Percentiles rank a stretch among this genome's conserved stretches.
phyloP scores from a whole-genome alignment of 2,329 filamentous ascomycete species.

The Fusarium neocosmosporiellum region DNA sequence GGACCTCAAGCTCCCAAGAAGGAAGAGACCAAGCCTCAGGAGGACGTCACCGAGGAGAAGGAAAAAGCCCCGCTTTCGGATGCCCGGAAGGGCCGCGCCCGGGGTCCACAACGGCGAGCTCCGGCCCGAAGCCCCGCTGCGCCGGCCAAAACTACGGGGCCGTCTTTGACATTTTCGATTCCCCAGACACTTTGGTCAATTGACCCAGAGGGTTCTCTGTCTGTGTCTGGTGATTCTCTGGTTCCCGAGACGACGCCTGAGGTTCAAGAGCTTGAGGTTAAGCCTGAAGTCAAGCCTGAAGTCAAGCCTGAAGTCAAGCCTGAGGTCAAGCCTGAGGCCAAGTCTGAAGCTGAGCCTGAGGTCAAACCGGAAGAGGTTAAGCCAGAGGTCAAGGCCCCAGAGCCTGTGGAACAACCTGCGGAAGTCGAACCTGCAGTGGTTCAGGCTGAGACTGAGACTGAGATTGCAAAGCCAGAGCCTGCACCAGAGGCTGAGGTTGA shows the following conservation, averaged over 20 bases:
- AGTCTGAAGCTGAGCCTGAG: no score
- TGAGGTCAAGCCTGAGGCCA: conserved; percentile 20
- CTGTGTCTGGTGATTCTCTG: conserved; percentile 33
- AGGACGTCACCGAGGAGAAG: conserved; percentile 66
- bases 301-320: conserved; percentile 29
- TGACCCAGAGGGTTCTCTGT: conserved; percentile 59
- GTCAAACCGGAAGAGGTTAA: conserved; percentile 21
- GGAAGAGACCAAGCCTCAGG: conserved; percentile 70
- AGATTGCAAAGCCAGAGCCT: conserved; percentile 26
- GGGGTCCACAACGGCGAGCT: conserved; percentile 84
- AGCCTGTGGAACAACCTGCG: conserved; percentile 18
- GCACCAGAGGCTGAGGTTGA: conserved; percentile 22
- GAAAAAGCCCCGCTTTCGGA: conserved; percentile 86
- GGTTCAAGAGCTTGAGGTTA: conserved; percentile 16
- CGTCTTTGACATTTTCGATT: conserved; percentile 59
- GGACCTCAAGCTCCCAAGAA: conserved; percentile 83
- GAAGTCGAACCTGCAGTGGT: conserved; percentile 23
- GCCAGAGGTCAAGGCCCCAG: neutral
- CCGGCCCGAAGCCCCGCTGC: conserved; percentile 63
- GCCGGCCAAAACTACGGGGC: conserved; percentile 46
- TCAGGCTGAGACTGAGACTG: conserved; percentile 25
- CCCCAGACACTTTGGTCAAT: conserved; percentile 64
- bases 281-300: conserved; percentile 9
- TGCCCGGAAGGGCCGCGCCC: conserved; percentile 89
- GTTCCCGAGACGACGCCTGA: conserved; percentile 14